Percentiles rank a stretch among this genome's conserved stretches.
phyloP scores from a whole-genome alignment of 1,284 basidiomycete species.

The Trametes hirsuta region DNA sequence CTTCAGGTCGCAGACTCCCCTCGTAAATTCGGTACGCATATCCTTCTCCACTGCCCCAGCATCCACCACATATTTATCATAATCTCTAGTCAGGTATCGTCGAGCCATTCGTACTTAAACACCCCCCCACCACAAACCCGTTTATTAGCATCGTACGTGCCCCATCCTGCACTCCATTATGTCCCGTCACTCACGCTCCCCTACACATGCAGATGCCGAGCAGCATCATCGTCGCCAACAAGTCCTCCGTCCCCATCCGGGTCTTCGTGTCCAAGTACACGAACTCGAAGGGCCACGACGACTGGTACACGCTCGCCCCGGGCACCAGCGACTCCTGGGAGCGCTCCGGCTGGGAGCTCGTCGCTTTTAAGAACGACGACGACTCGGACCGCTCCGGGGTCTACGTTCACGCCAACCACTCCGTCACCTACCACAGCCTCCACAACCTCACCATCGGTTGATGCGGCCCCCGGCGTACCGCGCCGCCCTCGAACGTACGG shows the following conservation, averaged over 20 bases:
- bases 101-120: too few species aligned
- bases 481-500: too few species aligned
- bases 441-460: neutral
- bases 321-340: conserved; percentile 2
- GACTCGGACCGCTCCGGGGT: conserved; percentile 1
- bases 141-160: too few species aligned
- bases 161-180: too few species aligned
- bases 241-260: neutral
- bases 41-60: too few species aligned
- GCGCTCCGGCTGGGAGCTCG: conserved; percentile 4
- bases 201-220: neutral
- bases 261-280: conserved; percentile 9
- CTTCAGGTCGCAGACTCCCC: too few species aligned
- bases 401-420: neutral
- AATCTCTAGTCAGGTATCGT: too few species aligned
- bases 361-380: neutral
- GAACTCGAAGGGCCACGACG: neutral
- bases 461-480: too few species aligned
- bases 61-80: too few species aligned
- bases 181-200: too few species aligned
- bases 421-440: neutral
- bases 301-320: neutral
- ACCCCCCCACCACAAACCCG: too few species aligned
- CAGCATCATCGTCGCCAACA: conserved; percentile 5
- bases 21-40: too few species aligned